Percentiles rank a stretch among this genome's conserved stretches.
Conservation (phyloP, 208 protist genomes). For the Leishmania turanica region DNA sequence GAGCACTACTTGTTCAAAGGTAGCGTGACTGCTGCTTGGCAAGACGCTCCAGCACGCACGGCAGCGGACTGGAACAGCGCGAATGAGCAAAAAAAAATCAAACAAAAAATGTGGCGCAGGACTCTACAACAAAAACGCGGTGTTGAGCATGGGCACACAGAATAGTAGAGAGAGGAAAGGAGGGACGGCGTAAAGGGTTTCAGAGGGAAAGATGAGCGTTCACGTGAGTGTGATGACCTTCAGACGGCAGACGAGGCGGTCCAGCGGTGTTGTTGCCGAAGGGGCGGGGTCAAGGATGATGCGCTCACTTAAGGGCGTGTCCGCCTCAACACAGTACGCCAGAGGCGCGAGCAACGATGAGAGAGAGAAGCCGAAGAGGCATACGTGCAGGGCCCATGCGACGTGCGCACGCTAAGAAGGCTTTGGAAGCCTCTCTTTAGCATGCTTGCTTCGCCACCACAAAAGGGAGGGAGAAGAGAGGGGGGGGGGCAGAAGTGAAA, state of each 20-base stretch:
- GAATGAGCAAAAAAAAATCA: not conserved
- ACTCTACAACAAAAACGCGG: not conserved
- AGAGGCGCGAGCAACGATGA: constrained; percentile 8
- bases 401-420: not conserved
- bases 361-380: constrained; percentile 2
- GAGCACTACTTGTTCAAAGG: not conserved
- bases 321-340: not conserved
- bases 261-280: not conserved
- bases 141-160: not conserved
- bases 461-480: not conserved
- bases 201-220: not conserved
- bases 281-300: not conserved
- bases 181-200: not conserved
- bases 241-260: not conserved
- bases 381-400: not conserved
- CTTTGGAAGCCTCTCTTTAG: not conserved
- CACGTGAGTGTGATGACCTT: too few relatives aligned
- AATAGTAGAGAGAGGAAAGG: not conserved
- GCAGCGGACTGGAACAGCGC: not conserved
- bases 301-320: not conserved
- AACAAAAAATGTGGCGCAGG: not conserved
- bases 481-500: too few relatives aligned
- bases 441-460: not conserved
- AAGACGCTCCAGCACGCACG: not conserved
- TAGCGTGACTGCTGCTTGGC: not conserved